Conservation (phyloP, 2,329 filamentous ascomycete species). For the Paraphaeosphaeria minitans region DNA sequence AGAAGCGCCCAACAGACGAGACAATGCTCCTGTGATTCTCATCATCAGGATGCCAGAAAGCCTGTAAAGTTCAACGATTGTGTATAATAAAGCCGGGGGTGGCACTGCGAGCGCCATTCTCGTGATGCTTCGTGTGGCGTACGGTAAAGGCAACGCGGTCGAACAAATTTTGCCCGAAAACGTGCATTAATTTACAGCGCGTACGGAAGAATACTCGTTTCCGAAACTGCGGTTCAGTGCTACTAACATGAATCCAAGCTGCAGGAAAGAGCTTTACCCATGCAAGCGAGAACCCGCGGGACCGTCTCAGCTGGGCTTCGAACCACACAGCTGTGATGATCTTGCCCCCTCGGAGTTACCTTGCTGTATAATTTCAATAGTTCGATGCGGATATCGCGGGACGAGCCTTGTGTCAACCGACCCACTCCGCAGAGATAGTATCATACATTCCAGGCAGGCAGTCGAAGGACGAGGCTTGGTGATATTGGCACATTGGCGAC, state of each 20-base stretch:
- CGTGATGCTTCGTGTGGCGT: slow-evolving; percentile 7
- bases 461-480: neutral
- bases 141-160: neutral
- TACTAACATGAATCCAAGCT: neutral
- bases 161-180: neutral
- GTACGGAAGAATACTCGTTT: slow-evolving; percentile 1
- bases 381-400: slow-evolving; percentile 4
- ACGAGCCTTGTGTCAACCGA: slow-evolving; percentile 2
- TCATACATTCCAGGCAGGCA: neutral
- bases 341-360: slow-evolving; percentile 3
- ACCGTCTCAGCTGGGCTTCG: neutral
- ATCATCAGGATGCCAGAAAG: neutral
- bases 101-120: neutral
- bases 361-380: slow-evolving; percentile 1
- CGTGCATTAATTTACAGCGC: neutral
- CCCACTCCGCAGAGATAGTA: neutral
- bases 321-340: slow-evolving; percentile 7
- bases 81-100: neutral
- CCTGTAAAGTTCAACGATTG: neutral
- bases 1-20: neutral
- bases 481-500: neutral
- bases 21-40: neutral
- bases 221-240: slow-evolving; percentile 7
- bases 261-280: neutral
- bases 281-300: neutral